Evolutionary conservation across 805 yeast species (phyloP).

Genomic region (Candida qinlingensis): DNA sequence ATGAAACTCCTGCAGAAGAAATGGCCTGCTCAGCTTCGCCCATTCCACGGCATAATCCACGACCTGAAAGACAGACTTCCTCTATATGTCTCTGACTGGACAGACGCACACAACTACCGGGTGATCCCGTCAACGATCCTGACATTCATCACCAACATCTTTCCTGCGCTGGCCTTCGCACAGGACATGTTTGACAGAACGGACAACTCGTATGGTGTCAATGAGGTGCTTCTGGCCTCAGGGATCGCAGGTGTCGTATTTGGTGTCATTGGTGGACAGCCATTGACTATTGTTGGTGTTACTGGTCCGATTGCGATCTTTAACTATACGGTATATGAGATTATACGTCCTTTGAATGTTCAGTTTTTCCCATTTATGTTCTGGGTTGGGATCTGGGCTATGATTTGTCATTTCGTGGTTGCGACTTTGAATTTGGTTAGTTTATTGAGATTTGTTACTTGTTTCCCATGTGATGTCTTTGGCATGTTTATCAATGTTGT

Average conservation of each 20-base stretch:
- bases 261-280: slow-evolving; percentile 85
- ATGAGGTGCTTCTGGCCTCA: slow-evolving; percentile 77
- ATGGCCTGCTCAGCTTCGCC: background rate
- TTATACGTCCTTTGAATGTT: slow-evolving; percentile 46
- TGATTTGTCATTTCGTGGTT: slow-evolving; percentile 70
- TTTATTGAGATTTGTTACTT: slow-evolving; percentile 64
- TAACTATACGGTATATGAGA: slow-evolving; percentile 81
- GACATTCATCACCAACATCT: slow-evolving; percentile 82
- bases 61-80: slow-evolving; percentile 44
- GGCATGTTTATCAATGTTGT: slow-evolving; percentile 87
- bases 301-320: slow-evolving; percentile 94
- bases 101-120: slow-evolving; percentile 78
- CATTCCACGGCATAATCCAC: slow-evolving; percentile 27
- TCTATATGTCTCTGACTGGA: slow-evolving; percentile 70
- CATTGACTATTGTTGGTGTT: slow-evolving; percentile 92
- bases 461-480: slow-evolving; percentile 86
- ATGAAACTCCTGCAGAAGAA: background rate
- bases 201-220: slow-evolving; percentile 80
- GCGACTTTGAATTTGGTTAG: slow-evolving; percentile 67
- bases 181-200: slow-evolving; percentile 97
- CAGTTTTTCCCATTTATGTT: slow-evolving; percentile 82
- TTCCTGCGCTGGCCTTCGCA: slow-evolving; percentile 94
- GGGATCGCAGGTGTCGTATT: slow-evolving; percentile 88
- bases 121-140: slow-evolving; percentile 80
- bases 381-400: slow-evolving; percentile 91